Conservation (phyloP, 1,284 basidiomycete species). For the Ceratobasidium theobromae region DNA sequence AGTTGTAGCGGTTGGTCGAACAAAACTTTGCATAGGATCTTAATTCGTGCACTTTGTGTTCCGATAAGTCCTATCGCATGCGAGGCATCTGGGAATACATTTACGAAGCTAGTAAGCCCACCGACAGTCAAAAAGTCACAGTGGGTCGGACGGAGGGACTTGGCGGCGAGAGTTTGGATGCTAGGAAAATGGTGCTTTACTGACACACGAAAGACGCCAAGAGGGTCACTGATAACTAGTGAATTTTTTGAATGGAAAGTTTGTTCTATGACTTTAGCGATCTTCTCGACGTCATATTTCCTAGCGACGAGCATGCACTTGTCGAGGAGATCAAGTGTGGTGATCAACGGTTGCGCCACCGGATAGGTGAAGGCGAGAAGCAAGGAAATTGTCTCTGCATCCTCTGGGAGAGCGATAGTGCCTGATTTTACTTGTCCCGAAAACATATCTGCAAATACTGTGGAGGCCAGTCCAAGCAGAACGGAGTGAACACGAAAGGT, state of each 20-base stretch:
- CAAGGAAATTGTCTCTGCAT: constrained; percentile 8
- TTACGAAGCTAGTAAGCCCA: background rate
- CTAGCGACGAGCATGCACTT: background rate
- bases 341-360: background rate
- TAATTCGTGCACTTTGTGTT: background rate
- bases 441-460: constrained; percentile 9
- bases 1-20: background rate
- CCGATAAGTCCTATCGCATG: constrained; percentile 5
- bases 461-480: constrained; percentile 12
- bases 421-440: background rate
- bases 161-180: background rate
- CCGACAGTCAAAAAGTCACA: background rate
- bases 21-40: background rate
- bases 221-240: background rate
- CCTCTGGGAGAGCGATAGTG: constrained; percentile 8
- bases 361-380: constrained; percentile 23
- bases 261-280: background rate
- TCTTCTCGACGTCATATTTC: constrained; percentile 6
- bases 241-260: background rate
- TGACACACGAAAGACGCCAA: background rate
- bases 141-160: background rate
- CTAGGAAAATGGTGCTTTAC: background rate
- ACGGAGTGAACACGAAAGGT: constrained; percentile 8
- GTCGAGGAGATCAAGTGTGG: background rate
- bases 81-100: background rate